Evolutionary conservation across 805 yeast species (phyloP), one percentile per base, ranked within the genome.

Genomic region (Candida railenensis): DNA sequence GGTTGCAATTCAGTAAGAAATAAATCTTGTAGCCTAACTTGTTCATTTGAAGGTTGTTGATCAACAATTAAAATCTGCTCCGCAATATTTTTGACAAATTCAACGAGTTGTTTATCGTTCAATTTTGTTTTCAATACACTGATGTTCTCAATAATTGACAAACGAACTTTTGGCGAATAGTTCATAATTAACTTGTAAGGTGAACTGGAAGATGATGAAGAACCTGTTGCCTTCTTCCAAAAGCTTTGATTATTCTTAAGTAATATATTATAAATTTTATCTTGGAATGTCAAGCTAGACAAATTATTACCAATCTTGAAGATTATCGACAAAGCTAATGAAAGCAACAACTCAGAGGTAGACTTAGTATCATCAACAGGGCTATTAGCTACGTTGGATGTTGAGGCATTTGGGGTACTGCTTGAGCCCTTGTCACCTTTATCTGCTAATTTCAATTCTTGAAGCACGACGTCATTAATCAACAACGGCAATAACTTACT

Each of bases 211-310:
- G 59, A 53, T 32, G 45, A 50, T 1, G 51, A 12, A n/a, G 19
- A 15, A 11, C 34, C 22, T 3, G 25, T 34, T 8, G 44, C 30
- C 14, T 52, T 38, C 39, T 60, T 63, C 8, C 45, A 42, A 19
- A 42, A 42, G 15, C 40, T 30, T 21, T 55, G 48, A 33, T 57
- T 58, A 38, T 55, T 55, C 46, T 53, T 63, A 40, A 66, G 63
- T 45, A 76, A 54, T 16, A 60, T 53, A 20, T 85, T 83, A 55
- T 78, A 76, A 9, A 89, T 74, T 47, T 79, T 72, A 54, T 89
- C 96, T 48, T 81, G 79, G 62, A 92, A 94, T 0, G 96, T 77
- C 40, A 90, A 71, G 53, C 83, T 84, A 3, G 96, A 88, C 52
- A 92, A 66, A 4, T 74, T 74, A 20, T 77, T 64, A 3, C 95